Conservation (phyloP, 495 filamentous ascomycete species). For the Zalerion maritima region DNA sequence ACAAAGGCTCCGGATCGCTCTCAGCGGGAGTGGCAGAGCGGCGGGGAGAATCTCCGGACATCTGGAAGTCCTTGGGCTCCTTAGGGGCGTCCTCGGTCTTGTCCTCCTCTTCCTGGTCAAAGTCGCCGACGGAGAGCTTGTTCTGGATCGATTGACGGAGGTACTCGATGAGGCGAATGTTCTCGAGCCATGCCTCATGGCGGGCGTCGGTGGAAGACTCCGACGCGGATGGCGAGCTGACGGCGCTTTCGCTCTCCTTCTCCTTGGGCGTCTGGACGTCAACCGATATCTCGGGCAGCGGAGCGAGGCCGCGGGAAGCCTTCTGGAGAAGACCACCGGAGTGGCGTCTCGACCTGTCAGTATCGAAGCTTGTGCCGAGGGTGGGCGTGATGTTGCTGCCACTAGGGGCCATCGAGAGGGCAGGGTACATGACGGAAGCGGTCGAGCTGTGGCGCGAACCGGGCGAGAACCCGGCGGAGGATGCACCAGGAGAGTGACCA, state of each 20-base stretch:
- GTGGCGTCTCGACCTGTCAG: conserved; percentile 69
- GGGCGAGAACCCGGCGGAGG: conserved; percentile 47
- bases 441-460: conserved; percentile 46
- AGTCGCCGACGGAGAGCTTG: conserved; percentile 49
- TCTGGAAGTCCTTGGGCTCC: too few species aligned
- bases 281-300: conserved; percentile 34
- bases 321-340: conserved; percentile 79
- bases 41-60: too few species aligned
- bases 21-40: too few species aligned
- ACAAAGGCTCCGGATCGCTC: too few species aligned
- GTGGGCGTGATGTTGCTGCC: conserved; percentile 61
- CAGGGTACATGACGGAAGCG: conserved; percentile 61
- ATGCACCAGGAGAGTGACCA: conserved; percentile 66
- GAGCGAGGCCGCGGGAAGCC: conserved; percentile 31
- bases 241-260: conserved; percentile 20
- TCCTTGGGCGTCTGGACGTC: conserved; percentile 36
- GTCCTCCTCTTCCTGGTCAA: conserved; percentile 27
- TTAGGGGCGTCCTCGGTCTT: too few species aligned
- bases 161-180: conserved; percentile 65
- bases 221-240: conserved; percentile 28
- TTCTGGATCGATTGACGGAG: conserved; percentile 54
- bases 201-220: conserved; percentile 24
- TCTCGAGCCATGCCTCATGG: conserved; percentile 71
- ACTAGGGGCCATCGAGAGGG: conserved; percentile 40
- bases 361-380: conserved; percentile 67